These are phyloP conservation scores for Quaeritorhiza haematococci DNA, from an alignment of 371 early-diverging fungal genomes.

Conservation along the genomic window DNA sequence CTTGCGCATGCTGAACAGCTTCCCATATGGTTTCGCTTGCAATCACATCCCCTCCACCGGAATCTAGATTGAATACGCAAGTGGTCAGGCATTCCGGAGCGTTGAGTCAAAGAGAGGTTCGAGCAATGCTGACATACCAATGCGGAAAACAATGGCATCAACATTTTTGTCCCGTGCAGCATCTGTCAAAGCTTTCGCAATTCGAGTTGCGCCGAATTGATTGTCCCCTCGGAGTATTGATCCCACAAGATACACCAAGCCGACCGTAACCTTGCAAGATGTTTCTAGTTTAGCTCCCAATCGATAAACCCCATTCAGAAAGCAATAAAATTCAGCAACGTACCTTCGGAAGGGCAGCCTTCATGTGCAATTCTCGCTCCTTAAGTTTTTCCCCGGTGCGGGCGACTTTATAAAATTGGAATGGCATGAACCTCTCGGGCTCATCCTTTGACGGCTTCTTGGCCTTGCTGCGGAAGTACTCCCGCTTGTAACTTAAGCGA, in stretches of 20 bases:
- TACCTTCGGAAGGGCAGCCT: no score
- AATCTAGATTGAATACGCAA: conserved; percentile 34
- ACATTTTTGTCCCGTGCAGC: conserved; percentile 46
- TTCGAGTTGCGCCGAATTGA: conserved; percentile 32
- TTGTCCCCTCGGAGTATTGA: conserved; percentile 46
- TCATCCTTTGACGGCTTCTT: no score
- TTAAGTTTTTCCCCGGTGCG: not conserved
- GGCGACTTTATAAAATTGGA: conserved; percentile 6
- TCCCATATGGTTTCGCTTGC: conserved; percentile 56
- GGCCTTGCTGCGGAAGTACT: no score
- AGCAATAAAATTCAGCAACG: no score
- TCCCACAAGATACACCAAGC: conserved; percentile 52
- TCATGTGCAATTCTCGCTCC: no score
- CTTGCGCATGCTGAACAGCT: conserved; percentile 40
- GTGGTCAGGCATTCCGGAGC: not conserved
- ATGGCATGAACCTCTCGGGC: not conserved
- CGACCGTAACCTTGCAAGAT: conserved; percentile 40
- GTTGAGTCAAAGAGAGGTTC: not conserved
- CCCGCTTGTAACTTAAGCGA: conserved; percentile 18
- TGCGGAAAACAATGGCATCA: conserved; percentile 51
- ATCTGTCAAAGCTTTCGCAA: conserved; percentile 43
- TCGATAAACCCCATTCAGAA: no score
- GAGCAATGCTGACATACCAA: conserved; percentile 17
- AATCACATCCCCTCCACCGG: conserved; percentile 55
- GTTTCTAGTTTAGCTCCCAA: no score